Base-by-base conservation (phyloP, 1,284 basidiomycete species). In the Irpex sp. region DNA sequence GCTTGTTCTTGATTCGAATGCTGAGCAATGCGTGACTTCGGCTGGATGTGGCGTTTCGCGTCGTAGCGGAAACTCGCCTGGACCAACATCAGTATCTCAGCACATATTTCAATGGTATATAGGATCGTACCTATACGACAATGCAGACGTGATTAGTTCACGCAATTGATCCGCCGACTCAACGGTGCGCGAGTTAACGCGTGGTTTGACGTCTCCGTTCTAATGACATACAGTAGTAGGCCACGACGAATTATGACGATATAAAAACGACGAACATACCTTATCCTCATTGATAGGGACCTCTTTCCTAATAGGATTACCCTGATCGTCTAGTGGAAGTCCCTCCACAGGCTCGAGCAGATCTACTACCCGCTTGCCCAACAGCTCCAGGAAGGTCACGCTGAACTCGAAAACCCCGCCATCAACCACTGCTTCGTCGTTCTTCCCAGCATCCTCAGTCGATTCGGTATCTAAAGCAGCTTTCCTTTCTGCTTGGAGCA, bases 21-120 rank as follows among this genome's bases (percentile, higher is more conserved):
- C 70, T 75, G n/a, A 77, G 67, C 34, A 77, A 17, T 2, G 75
- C 75, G 60, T 77, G 76, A 56, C 75, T 76, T 2, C 73, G 71
- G 56, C 73, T 75, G 21, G 71, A 74, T 15, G 67, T 61, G 0
- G 71, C 73, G 59, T 77, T 77, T 6, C 73, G 68, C 5, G 68
- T 44, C 0, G 76, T 77, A 1, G 74, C 74, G 37, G 67, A 70
- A 11, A 71, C 72, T 31, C 75, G 73, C n/a, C 67, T 68, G 7
- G 1, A 19, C 4, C n/a, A n/a, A 17, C 9, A 21, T 58, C 19
- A n/a, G 13, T 4, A n/a, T 44, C 15, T 44, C 3, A n/a, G 1
- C 17, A 34, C 21, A 54, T 4, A 48, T 13, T 21, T 11, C 19
- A 15, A 17, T 17, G 5, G n/a, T 51, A 2, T 3, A 19, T 11